Conservation (phyloP, 495 filamentous ascomycete species). For the Penicillium verhagenii region DNA sequence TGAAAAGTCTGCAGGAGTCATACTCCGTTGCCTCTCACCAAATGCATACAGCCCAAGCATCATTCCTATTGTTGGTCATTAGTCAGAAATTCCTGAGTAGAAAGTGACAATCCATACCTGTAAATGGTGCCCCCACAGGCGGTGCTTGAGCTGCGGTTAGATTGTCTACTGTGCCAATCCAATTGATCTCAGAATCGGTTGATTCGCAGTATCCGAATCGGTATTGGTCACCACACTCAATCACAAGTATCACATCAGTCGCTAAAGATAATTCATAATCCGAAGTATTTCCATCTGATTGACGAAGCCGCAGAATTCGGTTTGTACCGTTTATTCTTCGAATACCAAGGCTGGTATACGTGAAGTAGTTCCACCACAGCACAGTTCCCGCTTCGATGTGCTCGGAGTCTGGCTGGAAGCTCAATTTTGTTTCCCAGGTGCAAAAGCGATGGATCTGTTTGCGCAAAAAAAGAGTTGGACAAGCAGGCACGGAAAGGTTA, state of each 20-base stretch:
- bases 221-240: constrained; percentile 32
- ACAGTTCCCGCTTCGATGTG: constrained; percentile 41
- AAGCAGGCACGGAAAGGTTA: constrained; percentile 37
- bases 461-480: constrained; percentile 43
- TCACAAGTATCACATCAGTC: constrained; percentile 18
- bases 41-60: constrained; percentile 48
- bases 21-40: constrained; percentile 38
- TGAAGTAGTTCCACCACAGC: constrained; percentile 44
- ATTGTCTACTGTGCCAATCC: constrained; percentile 30
- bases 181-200: constrained; percentile 11
- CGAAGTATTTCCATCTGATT: constrained; percentile 14
- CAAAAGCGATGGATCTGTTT: constrained; percentile 40
- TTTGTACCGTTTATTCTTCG: constrained; percentile 13
- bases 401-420: constrained; percentile 27
- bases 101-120: constrained; percentile 15
- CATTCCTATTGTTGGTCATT: constrained; percentile 11
- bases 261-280: constrained; percentile 9
- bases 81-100: too few relatives aligned
- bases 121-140: constrained; percentile 37
- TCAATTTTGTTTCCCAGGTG: constrained; percentile 34
- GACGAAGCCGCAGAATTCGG: constrained; percentile 26
- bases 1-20: constrained; percentile 42
- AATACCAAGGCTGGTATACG: constrained; percentile 37
- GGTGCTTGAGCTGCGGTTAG: constrained; percentile 28
- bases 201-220: constrained; percentile 29